These are phyloP conservation scores for Linum trigynum DNA, from an alignment of 345 rosid genomes.

Conservation along the genomic window DNA sequence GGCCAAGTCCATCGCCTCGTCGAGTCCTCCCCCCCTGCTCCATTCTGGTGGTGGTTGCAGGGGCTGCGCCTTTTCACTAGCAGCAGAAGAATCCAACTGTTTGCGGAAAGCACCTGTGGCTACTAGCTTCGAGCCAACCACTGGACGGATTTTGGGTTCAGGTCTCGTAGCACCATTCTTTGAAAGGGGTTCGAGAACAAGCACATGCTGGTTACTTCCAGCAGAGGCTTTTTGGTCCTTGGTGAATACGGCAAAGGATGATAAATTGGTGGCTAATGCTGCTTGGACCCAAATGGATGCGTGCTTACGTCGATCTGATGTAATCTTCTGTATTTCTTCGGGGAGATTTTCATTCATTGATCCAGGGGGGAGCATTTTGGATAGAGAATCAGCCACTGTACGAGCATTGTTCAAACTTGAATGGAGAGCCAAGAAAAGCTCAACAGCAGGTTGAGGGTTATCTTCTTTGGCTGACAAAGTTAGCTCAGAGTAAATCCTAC, in stretches of 20 bases:
- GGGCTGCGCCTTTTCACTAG: conserved; percentile 35
- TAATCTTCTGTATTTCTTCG: conserved; percentile 59
- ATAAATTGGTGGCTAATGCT: conserved; percentile 71
- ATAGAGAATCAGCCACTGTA: conserved; percentile 49
- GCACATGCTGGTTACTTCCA: conserved; percentile 34
- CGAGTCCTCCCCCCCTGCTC: conserved; percentile 59
- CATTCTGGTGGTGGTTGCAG: conserved; percentile 53
- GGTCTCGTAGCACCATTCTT: conserved; percentile 38
- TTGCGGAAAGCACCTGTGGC: conserved; percentile 63
- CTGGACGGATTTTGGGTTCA: conserved; percentile 39
- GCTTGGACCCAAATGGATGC: conserved; percentile 88
- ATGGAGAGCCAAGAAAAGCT: conserved; percentile 74
- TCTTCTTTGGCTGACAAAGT: conserved; percentile 70
- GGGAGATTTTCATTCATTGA: conserved; percentile 51
- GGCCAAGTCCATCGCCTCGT: conserved; percentile 65
- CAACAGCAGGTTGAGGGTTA: conserved; percentile 78
- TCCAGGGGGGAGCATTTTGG: conserved; percentile 30
- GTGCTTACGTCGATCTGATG: conserved; percentile 51
- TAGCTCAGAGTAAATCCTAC: conserved; percentile 70
- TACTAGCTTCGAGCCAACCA: conserved; percentile 57
- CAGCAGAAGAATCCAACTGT: conserved; percentile 33
- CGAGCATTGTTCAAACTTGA: conserved; percentile 46
- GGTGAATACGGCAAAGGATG: conserved; percentile 58
- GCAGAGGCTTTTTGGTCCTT: conserved; percentile 31
- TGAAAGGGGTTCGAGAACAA: conserved; percentile 46